Conservation (phyloP, 2,329 filamentous ascomycete genomes). For the Fusarium anguioides region DNA sequence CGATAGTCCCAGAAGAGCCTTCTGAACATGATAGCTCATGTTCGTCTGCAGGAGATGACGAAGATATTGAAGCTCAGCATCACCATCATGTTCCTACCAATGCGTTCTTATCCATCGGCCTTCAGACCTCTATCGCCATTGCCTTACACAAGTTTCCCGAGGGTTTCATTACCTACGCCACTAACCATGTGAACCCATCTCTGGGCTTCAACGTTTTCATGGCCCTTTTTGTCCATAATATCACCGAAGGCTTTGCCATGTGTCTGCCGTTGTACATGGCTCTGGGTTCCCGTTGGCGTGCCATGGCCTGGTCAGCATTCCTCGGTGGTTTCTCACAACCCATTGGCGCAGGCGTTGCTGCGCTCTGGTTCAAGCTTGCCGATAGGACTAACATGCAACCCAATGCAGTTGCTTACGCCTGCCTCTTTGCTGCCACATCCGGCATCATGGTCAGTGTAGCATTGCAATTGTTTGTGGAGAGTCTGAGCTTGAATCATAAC, state of each 20-base stretch:
- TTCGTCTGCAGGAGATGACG: constrained; percentile 50
- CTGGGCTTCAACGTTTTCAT: constrained; percentile 94
- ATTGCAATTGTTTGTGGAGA: constrained; percentile 88
- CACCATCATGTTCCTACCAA: constrained; percentile 97
- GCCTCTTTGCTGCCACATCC: constrained; percentile 87
- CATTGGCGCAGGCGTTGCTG: constrained; percentile 84
- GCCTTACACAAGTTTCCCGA: constrained; percentile 95
- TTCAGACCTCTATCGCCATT: constrained; percentile 95
- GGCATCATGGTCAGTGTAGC: constrained; percentile 97
- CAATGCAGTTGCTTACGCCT: constrained; percentile 73
- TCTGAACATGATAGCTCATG: constrained; percentile 43
- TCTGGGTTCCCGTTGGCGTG: constrained; percentile 79
- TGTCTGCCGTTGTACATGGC: constrained; percentile 93
- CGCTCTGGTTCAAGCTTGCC: constrained; percentile 84
- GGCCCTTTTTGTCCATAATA: constrained; percentile 97
- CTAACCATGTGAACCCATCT: constrained; percentile 91
- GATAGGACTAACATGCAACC: constrained; percentile 61
- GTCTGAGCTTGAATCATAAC: constrained; percentile 83
- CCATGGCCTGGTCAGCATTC: constrained; percentile 85
- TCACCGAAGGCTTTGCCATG: constrained; percentile 96
- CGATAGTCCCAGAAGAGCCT: constrained; percentile 37
- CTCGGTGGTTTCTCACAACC: constrained; percentile 91
- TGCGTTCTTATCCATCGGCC: constrained; percentile 91
- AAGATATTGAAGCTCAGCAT: constrained; percentile 68
- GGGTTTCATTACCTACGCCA: constrained; percentile 90